A percentile compares a stretch with the other conserved stretches of the same genome.
Conservation (phyloP, 768 basidiomycete genomes). For the Sistotremastrum niveocremeum region DNA sequence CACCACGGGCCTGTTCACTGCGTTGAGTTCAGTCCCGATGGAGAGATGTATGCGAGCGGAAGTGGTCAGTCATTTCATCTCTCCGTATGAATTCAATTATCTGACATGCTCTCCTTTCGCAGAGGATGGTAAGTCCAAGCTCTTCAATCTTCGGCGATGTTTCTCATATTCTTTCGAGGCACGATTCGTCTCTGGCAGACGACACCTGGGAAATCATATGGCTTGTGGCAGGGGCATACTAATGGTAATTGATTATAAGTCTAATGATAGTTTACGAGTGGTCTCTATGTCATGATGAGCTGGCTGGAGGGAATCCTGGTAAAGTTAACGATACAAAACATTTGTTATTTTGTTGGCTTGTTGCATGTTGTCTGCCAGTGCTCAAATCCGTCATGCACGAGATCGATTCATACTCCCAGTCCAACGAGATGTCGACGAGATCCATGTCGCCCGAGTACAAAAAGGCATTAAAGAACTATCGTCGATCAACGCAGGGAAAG, state of each 20-base stretch:
- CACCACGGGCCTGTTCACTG: slow-evolving; percentile 97
- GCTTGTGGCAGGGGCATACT: slow-evolving; percentile 66
- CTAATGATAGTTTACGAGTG: no score
- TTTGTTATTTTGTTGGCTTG: no score
- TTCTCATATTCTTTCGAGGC: slow-evolving; percentile 29
- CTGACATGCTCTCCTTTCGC: slow-evolving; percentile 4
- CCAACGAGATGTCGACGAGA: no score
- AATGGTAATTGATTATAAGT: slow-evolving; percentile 25
- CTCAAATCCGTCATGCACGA: no score
- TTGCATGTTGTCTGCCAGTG: no score
- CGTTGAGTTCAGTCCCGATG: slow-evolving; percentile 88
- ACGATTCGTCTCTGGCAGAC: slow-evolving; percentile 97
- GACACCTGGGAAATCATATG: slow-evolving; percentile 85
- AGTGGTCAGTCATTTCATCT: slow-evolving; percentile 51
- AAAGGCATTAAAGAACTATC: no score
- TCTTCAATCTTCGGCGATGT: not conserved
- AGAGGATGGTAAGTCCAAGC: slow-evolving; percentile 57
- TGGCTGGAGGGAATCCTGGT: not conserved
- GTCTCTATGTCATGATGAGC: not conserved
- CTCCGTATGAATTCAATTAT: not conserved
- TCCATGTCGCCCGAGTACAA: no score
- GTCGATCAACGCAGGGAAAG: not conserved
- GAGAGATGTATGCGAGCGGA: slow-evolving; percentile 94
- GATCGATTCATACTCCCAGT: no score
- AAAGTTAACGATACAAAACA: no score